Evolutionary conservation across 176 grass and related monocot genomes (phyloP).

Genomic region (Luzula sylvatica): DNA sequence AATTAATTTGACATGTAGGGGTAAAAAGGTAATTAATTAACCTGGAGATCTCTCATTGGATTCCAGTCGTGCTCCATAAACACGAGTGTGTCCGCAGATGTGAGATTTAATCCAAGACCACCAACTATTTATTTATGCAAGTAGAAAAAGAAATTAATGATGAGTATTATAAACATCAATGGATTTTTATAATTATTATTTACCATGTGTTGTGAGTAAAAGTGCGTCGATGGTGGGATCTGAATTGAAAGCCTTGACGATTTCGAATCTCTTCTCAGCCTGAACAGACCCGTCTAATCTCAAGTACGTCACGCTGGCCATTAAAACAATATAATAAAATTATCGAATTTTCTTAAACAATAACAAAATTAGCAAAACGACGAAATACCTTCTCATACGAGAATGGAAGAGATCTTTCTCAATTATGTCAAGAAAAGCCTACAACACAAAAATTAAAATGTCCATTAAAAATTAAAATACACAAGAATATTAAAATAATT

Average conservation of each 20-base stretch:
- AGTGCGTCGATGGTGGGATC: slow-evolving; percentile 97
- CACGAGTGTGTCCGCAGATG: slow-evolving; percentile 94
- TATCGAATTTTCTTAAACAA: not conserved
- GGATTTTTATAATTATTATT: slow-evolving; percentile 10
- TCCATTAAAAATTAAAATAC: not conserved
- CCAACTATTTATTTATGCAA: slow-evolving; percentile 55
- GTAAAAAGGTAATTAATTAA: slow-evolving; percentile 28
- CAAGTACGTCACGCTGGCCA: slow-evolving; percentile 84
- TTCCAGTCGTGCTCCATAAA: slow-evolving; percentile 99
- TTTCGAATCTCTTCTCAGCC: slow-evolving; percentile 93
- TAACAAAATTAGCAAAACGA: not conserved
- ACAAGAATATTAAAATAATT: not conserved
- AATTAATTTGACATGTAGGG: no score
- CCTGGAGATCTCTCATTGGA: slow-evolving; percentile 98
- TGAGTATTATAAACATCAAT: not conserved
- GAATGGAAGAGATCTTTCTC: slow-evolving; percentile 90
- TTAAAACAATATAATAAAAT: slow-evolving; percentile 8
- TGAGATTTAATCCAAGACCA: slow-evolving; percentile 95
- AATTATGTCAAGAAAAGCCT: slow-evolving; percentile 91
- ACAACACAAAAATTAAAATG: slow-evolving; percentile 19
- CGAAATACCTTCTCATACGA: slow-evolving; percentile 75
- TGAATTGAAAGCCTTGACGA: slow-evolving; percentile 96
- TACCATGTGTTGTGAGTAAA: slow-evolving; percentile 87
- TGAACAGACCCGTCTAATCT: slow-evolving; percentile 89
- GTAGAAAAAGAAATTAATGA: slow-evolving; percentile 22